Percentiles rank a stretch among this genome's conserved stretches.
Evolutionary conservation across 352 stramenopile genomes (phyloP).

Genomic region (Phytophthora kernoviae): DNA sequence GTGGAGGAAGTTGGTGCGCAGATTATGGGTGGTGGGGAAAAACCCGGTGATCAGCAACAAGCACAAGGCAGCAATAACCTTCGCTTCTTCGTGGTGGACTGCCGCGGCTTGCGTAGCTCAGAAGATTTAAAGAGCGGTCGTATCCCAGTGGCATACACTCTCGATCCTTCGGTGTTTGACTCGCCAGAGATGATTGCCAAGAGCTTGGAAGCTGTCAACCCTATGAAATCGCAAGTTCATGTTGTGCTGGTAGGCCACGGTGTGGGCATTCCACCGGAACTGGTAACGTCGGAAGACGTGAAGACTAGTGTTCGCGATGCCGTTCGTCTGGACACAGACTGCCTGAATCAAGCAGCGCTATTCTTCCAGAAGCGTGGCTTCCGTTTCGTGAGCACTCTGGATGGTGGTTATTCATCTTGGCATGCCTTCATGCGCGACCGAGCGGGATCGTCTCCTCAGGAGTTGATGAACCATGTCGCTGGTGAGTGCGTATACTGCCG

Average conservation of each 20-base stretch:
- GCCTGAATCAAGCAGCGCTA: slow-evolving; percentile 74
- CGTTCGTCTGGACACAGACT: slow-evolving; percentile 66
- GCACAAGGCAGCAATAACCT: slow-evolving; percentile 18
- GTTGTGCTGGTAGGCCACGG: slow-evolving; percentile 79
- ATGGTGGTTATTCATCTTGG: slow-evolving; percentile 82
- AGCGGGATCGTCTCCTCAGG: slow-evolving; percentile 52
- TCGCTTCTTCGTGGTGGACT: slow-evolving; percentile 83
- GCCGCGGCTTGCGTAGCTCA: slow-evolving; percentile 70
- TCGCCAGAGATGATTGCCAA: slow-evolving; percentile 77
- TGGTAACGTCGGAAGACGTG: slow-evolving; percentile 65
- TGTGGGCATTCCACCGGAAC: slow-evolving; percentile 63
- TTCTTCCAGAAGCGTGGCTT: slow-evolving; percentile 88
- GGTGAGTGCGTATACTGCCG: slow-evolving; percentile 80
- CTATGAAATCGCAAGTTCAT: slow-evolving; percentile 77
- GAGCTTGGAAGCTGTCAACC: slow-evolving; percentile 70
- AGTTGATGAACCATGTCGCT: slow-evolving; percentile 72
- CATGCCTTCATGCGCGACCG: slow-evolving; percentile 85
- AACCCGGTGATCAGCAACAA: slow-evolving; percentile 34
- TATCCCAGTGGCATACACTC: slow-evolving; percentile 76
- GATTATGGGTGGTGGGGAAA: slow-evolving; percentile 65
- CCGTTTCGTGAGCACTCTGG: slow-evolving; percentile 78
- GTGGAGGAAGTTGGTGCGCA: slow-evolving; percentile 71
- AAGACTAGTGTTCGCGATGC: slow-evolving; percentile 81
- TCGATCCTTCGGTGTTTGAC: slow-evolving; percentile 83
- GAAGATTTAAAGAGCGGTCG: slow-evolving; percentile 80